These are phyloP conservation scores for Blastobotrys illinoisensis DNA, from an alignment of 1,139 yeast species.

Conservation along the genomic window DNA sequence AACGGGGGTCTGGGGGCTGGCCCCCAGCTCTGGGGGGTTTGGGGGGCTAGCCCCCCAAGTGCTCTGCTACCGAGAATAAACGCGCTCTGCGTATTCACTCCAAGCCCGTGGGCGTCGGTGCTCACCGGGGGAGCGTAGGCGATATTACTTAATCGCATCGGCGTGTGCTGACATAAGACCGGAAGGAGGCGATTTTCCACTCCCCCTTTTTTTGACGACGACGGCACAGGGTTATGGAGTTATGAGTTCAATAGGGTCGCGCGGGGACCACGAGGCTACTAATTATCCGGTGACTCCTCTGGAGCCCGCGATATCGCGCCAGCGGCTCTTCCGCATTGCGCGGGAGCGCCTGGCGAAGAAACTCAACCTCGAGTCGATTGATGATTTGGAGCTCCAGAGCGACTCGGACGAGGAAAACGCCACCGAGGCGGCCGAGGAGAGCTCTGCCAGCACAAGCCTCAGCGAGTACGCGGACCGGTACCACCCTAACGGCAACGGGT, in stretches of 20 bases:
- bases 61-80: too few relatives aligned
- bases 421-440: constrained; percentile 9
- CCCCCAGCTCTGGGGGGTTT: neutral
- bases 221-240: neutral
- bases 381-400: neutral
- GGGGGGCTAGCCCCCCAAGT: neutral
- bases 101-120: too few relatives aligned
- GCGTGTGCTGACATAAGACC: neutral
- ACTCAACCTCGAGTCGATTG: neutral
- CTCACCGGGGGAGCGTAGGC: too few relatives aligned
- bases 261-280: neutral
- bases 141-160: neutral
- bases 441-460: neutral
- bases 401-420: constrained; percentile 1
- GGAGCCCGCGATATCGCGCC: constrained; percentile 17
- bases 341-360: constrained; percentile 16
- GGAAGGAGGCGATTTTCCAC: neutral
- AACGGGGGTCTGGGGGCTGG: neutral
- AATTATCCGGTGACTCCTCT: constrained; percentile 11
- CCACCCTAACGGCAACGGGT: neutral
- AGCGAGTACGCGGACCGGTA: neutral
- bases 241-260: neutral
- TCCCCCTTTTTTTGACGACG: neutral
- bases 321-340: constrained; percentile 18
- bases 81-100: too few relatives aligned